These are phyloP conservation scores for Phytopythium chamaehyphon DNA, from an alignment of 352 stramenopile genomes.

Conservation along the genomic window DNA sequence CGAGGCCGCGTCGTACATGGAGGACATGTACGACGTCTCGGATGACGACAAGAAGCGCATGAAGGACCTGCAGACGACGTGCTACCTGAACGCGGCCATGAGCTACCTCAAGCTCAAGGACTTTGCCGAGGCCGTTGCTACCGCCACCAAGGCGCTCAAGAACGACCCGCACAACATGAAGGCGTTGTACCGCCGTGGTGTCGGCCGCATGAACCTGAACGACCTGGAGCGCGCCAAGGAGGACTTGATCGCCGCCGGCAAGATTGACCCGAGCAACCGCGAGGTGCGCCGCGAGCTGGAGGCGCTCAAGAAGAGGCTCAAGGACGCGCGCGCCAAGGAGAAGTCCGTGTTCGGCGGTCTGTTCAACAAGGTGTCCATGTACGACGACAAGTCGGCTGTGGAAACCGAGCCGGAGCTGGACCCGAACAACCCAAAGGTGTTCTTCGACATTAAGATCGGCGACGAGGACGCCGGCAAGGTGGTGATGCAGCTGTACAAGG, in stretches of 20 bases:
- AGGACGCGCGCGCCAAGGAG: conserved; percentile 92
- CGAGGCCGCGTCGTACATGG: conserved; percentile 76
- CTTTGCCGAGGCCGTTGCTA: conserved; percentile 85
- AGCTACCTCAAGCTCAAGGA: conserved; percentile 91
- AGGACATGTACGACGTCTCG: conserved; percentile 84
- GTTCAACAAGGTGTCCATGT: conserved; percentile 96
- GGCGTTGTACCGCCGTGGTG: conserved; percentile 79
- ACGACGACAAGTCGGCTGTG: conserved; percentile 94
- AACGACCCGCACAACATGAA: conserved; percentile 83
- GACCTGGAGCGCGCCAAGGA: conserved; percentile 86
- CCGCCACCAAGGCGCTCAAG: conserved; percentile 76
- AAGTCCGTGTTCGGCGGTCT: conserved; percentile 95
- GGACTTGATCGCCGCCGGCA: conserved; percentile 77
- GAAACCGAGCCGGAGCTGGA: conserved; percentile 53
- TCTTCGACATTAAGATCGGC: conserved; percentile 96
- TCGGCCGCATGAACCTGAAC: conserved; percentile 81
- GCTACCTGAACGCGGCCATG: conserved; percentile 93
- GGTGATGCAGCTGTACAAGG: conserved; percentile 96
- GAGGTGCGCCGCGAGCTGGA: conserved; percentile 78
- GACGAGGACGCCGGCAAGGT: conserved; percentile 86
- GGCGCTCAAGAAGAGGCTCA: conserved; percentile 80
- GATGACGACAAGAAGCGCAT: conserved; percentile 83
- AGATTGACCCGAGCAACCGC: conserved; percentile 77
- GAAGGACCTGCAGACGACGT: conserved; percentile 88
- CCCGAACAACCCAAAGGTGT: conserved; percentile 95